These are phyloP conservation scores for Chaetomium strumarium DNA, from an alignment of 2,329 filamentous ascomycete species.

Conservation along the genomic window DNA sequence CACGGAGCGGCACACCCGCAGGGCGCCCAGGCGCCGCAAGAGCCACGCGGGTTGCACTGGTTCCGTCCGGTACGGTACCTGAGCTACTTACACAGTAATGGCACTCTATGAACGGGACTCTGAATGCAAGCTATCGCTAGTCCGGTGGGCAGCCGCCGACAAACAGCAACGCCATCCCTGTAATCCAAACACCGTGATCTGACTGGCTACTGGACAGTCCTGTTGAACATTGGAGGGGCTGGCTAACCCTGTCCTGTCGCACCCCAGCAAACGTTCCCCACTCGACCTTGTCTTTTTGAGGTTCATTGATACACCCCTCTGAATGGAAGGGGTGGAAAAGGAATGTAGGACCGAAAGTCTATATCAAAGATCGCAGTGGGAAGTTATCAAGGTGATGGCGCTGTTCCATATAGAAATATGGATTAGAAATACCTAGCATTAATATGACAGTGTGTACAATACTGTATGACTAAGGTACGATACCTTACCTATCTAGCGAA, in stretches of 20 bases:
- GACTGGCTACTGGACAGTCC: slow-evolving; percentile 14
- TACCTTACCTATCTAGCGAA: too few species aligned
- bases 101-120: not conserved
- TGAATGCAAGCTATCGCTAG: slow-evolving; percentile 14
- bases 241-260: slow-evolving; percentile 16
- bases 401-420: too few species aligned
- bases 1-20: slow-evolving; percentile 6
- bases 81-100: too few species aligned
- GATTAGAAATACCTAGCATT: too few species aligned
- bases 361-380: too few species aligned
- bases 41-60: slow-evolving; percentile 2
- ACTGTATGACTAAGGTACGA: too few species aligned
- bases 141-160: slow-evolving; percentile 21
- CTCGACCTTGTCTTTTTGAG: not conserved
- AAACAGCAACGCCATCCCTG: slow-evolving; percentile 13
- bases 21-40: slow-evolving; percentile 1
- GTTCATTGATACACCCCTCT: slow-evolving; percentile 1
- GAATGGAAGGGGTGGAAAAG: not conserved
- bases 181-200: slow-evolving; percentile 1
- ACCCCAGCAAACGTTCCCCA: slow-evolving; percentile 22
- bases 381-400: too few species aligned
- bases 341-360: not conserved
- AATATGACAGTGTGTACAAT: too few species aligned
- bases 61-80: slow-evolving; percentile 1
- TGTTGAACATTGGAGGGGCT: slow-evolving; percentile 19